Conservation (phyloP, 2,329 filamentous ascomycete genomes). For the Dactylellina cionopaga region DNA sequence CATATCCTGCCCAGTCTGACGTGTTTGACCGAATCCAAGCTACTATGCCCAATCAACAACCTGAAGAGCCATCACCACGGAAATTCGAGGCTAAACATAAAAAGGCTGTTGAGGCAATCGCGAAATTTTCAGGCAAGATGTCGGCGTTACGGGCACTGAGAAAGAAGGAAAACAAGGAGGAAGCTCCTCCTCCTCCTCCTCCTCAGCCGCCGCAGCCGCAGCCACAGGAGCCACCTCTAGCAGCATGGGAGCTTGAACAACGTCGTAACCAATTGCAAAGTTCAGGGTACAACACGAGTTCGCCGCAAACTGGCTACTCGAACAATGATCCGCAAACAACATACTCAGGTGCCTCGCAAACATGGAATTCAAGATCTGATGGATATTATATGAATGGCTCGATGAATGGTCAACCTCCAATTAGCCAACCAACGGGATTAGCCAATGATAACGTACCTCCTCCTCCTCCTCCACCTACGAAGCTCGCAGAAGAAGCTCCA, state of each 20-base stretch:
- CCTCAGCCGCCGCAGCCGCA: not conserved
- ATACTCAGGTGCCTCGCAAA: conserved; percentile 10
- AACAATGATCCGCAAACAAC: conserved; percentile 25
- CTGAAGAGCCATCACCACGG: conserved; percentile 23
- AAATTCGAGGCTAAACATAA: conserved; percentile 47
- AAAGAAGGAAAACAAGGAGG: conserved; percentile 37
- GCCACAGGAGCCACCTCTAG: conserved; percentile 41
- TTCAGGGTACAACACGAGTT: too few relatives aligned
- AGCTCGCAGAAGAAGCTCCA: conserved; percentile 20
- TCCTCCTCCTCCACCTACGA: not conserved
- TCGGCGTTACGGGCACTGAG: conserved; percentile 28
- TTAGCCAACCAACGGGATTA: conserved; percentile 26
- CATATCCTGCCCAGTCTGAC: conserved; percentile 11
- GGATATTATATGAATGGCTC: conserved; percentile 13
- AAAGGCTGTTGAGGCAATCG: conserved; percentile 46
- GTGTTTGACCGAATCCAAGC: conserved; percentile 44
- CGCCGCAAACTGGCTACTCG: conserved; percentile 11
- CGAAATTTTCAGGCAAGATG: conserved; percentile 50
- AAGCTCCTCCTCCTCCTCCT: too few relatives aligned
- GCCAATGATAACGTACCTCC: conserved; percentile 35
- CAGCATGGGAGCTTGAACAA: conserved; percentile 48
- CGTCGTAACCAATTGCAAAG: conserved; percentile 13
- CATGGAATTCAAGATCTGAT: conserved; percentile 23
- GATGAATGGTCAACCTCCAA: conserved; percentile 22
- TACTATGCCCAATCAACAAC: conserved; percentile 23